Conservation (phyloP, 805 yeast genomes). For the Wickerhamomyces sydowiorum region DNA sequence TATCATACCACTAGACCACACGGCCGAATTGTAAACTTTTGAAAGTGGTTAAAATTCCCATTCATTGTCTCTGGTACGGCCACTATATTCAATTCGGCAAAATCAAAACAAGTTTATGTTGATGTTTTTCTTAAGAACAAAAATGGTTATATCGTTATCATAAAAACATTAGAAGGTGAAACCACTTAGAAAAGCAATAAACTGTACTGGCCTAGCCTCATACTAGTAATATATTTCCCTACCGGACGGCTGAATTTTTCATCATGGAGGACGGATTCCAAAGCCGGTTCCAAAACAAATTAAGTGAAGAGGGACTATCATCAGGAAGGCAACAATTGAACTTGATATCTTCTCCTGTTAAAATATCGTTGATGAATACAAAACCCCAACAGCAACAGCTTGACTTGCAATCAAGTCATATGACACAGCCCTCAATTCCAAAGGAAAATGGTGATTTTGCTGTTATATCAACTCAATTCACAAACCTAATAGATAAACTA, state of each 20-base stretch:
- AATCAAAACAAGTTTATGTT: constrained; percentile 1
- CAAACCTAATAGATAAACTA: constrained; percentile 29
- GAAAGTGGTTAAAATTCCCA: neutral
- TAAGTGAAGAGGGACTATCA: neutral
- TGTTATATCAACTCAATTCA: constrained; percentile 12
- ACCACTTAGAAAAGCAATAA: no score
- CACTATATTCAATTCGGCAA: neutral
- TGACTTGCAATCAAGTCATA: no score
- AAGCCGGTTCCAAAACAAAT: neutral
- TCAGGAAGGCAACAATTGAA: neutral
- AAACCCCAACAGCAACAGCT: neutral
- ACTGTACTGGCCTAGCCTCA: no score
- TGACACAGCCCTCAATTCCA: no score
- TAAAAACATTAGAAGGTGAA: no score
- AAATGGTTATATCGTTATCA: neutral
- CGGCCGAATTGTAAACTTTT: constrained; percentile 16
- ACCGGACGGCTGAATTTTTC: no score
- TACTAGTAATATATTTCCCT: no score
- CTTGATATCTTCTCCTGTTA: neutral
- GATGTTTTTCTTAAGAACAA: neutral
- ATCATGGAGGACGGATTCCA: neutral
- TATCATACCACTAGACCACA: constrained; percentile 29
- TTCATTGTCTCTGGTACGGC: constrained; percentile 3
- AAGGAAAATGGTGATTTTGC: constrained; percentile 9
- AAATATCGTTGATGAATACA: neutral